These are phyloP conservation scores for Hypsizygus marmoreus DNA, from an alignment of 768 basidiomycete species.

Conservation along the genomic window DNA sequence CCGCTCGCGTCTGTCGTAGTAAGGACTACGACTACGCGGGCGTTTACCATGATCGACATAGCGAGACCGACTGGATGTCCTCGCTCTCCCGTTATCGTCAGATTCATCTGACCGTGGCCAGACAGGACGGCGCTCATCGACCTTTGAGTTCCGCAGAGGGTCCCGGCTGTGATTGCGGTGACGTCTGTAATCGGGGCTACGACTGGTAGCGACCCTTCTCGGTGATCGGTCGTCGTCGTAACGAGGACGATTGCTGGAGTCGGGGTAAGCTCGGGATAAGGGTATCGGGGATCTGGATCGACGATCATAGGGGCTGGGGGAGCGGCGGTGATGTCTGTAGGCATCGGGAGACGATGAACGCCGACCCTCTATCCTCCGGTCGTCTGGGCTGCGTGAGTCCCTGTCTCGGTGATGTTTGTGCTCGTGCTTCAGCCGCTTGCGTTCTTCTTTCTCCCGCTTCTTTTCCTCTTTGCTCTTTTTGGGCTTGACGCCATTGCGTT, in stretches of 20 bases:
- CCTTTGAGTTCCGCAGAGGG: conserved; percentile 25
- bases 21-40: conserved; percentile 37
- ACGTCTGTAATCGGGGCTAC: conserved; percentile 38
- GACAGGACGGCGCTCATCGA: conserved; percentile 29
- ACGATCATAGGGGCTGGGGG: conserved; percentile 46
- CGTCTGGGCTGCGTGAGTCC: conserved; percentile 22
- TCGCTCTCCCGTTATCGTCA: conserved; percentile 38
- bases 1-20: conserved; percentile 22
- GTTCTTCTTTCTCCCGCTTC: conserved; percentile 49
- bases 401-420: conserved; percentile 32
- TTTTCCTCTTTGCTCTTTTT: conserved; percentile 78
- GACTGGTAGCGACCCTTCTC: conserved; percentile 25
- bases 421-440: conserved; percentile 42
- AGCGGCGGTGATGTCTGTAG: conserved; percentile 42
- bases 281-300: conserved; percentile 48
- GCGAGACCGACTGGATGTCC: conserved; percentile 28
- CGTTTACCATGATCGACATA: conserved; percentile 38
- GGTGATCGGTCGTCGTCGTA: conserved; percentile 30
- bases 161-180: conserved; percentile 30
- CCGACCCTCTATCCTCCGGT: conserved; percentile 14
- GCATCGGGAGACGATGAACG: conserved; percentile 33
- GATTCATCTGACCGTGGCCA: conserved; percentile 59
- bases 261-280: conserved; percentile 25
- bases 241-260: conserved; percentile 23
- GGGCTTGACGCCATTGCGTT: conserved; percentile 77